These are phyloP conservation scores for Haplosporangium sp. DNA, from an alignment of 371 early-diverging fungal species.

Conservation along the genomic window DNA sequence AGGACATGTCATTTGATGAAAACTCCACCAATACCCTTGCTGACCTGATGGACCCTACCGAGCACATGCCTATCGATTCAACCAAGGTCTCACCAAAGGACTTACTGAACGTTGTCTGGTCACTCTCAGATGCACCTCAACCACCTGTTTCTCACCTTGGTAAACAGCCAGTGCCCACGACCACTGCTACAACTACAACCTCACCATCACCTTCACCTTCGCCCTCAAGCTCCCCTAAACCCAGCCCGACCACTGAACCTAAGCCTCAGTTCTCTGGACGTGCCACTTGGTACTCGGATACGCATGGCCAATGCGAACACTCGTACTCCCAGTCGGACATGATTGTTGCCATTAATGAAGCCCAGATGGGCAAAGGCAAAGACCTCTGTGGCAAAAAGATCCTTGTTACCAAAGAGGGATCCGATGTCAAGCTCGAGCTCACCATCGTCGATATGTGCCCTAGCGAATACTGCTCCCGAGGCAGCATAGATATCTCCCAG, in stretches of 20 bases:
- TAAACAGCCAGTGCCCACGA: constrained; percentile 9
- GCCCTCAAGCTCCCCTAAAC: constrained; percentile 2
- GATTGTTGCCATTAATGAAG: constrained; percentile 50
- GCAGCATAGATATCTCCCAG: constrained; percentile 48
- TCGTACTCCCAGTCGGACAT: constrained; percentile 46
- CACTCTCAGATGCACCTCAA: constrained; percentile 27
- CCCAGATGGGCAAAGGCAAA: constrained; percentile 45
- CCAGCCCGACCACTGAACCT: constrained; percentile 2
- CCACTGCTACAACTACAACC: constrained; percentile 3
- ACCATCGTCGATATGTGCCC: constrained; percentile 54
- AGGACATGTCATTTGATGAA: constrained; percentile 19
- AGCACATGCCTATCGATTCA: constrained; percentile 2
- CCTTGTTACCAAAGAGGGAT: constrained; percentile 30
- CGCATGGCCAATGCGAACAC: constrained; percentile 39
- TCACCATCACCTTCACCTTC: constrained; percentile 3
- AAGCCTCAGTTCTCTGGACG: constrained; percentile 32
- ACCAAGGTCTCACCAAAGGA: constrained; percentile 27
- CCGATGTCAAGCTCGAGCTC: constrained; percentile 18
- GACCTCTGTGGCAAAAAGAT: constrained; percentile 44
- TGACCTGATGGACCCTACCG: constrained; percentile 20
- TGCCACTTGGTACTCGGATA: constrained; percentile 53
- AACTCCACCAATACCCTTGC: constrained; percentile 13
- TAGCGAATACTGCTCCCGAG: constrained; percentile 31
- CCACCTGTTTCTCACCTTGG: neutral
- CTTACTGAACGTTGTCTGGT: constrained; percentile 37